Evolutionary conservation across 768 basidiomycete species (phyloP).

Genomic region (Chiua virens): DNA sequence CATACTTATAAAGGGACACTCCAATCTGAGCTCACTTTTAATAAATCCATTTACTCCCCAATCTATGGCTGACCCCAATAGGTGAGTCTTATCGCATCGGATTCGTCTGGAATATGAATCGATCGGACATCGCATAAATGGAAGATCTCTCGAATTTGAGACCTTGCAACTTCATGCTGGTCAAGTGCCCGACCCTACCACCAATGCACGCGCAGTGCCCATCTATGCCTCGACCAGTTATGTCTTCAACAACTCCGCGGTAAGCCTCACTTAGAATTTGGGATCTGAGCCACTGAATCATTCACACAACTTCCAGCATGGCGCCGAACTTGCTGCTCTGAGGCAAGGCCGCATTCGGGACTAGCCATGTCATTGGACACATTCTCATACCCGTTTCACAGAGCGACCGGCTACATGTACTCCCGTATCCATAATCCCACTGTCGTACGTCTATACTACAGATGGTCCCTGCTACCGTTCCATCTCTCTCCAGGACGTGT

Average conservation of each 20-base stretch:
- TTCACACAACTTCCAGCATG: constrained; percentile 40
- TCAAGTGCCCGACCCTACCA: constrained; percentile 48
- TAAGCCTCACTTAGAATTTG: constrained; percentile 13
- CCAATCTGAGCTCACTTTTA: too few species aligned
- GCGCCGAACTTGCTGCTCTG: constrained; percentile 52
- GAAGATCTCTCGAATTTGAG: constrained; percentile 53
- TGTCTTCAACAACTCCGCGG: constrained; percentile 55
- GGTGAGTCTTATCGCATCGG: constrained; percentile 4
- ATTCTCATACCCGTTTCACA: constrained; percentile 6
- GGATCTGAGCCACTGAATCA: not conserved
- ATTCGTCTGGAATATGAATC: too few species aligned
- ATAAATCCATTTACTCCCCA: too few species aligned
- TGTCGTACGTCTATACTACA: constrained; percentile 37
- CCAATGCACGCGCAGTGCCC: constrained; percentile 61
- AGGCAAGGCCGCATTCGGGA: constrained; percentile 19
- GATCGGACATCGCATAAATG: not conserved
- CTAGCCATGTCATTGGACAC: not conserved
- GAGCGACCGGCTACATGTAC: constrained; percentile 49
- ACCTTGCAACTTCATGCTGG: constrained; percentile 66
- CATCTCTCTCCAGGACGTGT: constrained; percentile 46
- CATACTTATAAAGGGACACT: too few species aligned
- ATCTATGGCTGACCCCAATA: constrained; percentile 25
- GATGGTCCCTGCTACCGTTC: not conserved
- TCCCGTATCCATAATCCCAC: constrained; percentile 61
- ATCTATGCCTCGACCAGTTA: constrained; percentile 60